Evolutionary conservation across 1,284 basidiomycete genomes (phyloP).

Genomic region (Pyrrhoderma noxium): DNA sequence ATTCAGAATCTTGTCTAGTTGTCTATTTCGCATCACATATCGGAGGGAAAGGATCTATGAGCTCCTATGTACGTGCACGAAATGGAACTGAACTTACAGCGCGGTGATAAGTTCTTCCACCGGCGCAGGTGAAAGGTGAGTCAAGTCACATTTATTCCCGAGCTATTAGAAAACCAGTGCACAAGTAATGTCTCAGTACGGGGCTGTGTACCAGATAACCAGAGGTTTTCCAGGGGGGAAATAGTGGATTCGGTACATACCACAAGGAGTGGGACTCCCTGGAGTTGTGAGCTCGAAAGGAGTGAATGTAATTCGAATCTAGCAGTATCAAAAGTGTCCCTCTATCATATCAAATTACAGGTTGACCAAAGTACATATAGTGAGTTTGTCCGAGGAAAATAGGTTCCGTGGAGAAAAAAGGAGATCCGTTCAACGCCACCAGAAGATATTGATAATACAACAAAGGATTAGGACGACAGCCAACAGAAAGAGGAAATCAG

Average conservation of each 20-base stretch:
- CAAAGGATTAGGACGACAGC: too few relatives aligned
- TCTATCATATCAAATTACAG: slow-evolving; percentile 34
- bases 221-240: not conserved
- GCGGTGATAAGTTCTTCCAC: slow-evolving; percentile 84
- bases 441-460: too few relatives aligned
- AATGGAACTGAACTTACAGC: slow-evolving; percentile 49
- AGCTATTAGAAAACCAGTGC: slow-evolving; percentile 40
- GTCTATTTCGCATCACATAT: slow-evolving; percentile 33
- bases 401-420: too few relatives aligned
- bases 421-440: too few relatives aligned
- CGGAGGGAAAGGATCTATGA: not conserved
- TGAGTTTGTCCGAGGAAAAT: not conserved
- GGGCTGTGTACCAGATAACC: not conserved
- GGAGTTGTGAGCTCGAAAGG: slow-evolving; percentile 64
- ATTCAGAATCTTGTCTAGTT: slow-evolving; percentile 77
- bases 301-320: slow-evolving; percentile 88
- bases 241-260: slow-evolving; percentile 30
- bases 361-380: not conserved
- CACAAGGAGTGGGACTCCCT: slow-evolving; percentile 83
- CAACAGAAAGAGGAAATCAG: too few relatives aligned
- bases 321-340: slow-evolving; percentile 78
- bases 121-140: slow-evolving; percentile 66
- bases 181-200: not conserved
- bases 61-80: slow-evolving; percentile 3
- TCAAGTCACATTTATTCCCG: slow-evolving; percentile 93